phyloP scores from a whole-genome alignment of 495 filamentous ascomycete genomes.

The Tuber aestivum region DNA sequence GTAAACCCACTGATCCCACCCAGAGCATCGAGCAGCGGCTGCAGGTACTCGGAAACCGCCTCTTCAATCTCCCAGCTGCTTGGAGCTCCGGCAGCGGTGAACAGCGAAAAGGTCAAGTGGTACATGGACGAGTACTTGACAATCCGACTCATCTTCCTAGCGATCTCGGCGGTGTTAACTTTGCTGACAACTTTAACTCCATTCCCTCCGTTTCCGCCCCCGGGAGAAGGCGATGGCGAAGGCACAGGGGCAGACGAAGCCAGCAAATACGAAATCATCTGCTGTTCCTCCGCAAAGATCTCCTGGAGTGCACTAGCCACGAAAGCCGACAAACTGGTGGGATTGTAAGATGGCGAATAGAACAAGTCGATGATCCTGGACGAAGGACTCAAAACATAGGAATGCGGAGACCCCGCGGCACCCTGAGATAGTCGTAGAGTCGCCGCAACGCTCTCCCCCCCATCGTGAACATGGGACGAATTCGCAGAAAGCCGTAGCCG shows the following conservation, averaged over 20 bases:
- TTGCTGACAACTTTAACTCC: conserved; percentile 36
- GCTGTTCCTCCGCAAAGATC: conserved; percentile 82
- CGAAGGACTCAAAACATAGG: conserved; percentile 51
- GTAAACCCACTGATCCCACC: conserved; percentile 88
- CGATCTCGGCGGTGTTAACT: conserved; percentile 49
- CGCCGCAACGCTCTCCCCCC: conserved; percentile 55
- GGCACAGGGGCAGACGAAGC: conserved; percentile 52
- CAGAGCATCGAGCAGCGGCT: conserved; percentile 71
- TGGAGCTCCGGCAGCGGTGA: conserved; percentile 68
- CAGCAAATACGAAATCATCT: conserved; percentile 76
- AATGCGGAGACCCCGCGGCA: conserved; percentile 46
- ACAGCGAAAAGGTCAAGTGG: conserved; percentile 91
- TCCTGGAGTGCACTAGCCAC: conserved; percentile 72
- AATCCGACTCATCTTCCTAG: conserved; percentile 64
- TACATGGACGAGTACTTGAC: conserved; percentile 92
- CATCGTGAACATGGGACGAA: conserved; percentile 37
- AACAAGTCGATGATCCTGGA: conserved; percentile 69
- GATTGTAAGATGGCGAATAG: conserved; percentile 69
- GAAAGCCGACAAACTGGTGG: conserved; percentile 70
- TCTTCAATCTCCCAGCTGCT: conserved; percentile 87
- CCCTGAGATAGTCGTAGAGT: conserved; percentile 63
- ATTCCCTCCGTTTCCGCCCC: conserved; percentile 26
- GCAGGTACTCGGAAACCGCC: conserved; percentile 73
- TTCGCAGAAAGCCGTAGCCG: conserved; percentile 62
- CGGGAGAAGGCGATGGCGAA: conserved; percentile 43